Evolutionary conservation across 495 filamentous ascomycete species (phyloP).

Genomic region (Talaromyces borbonicus): DNA sequence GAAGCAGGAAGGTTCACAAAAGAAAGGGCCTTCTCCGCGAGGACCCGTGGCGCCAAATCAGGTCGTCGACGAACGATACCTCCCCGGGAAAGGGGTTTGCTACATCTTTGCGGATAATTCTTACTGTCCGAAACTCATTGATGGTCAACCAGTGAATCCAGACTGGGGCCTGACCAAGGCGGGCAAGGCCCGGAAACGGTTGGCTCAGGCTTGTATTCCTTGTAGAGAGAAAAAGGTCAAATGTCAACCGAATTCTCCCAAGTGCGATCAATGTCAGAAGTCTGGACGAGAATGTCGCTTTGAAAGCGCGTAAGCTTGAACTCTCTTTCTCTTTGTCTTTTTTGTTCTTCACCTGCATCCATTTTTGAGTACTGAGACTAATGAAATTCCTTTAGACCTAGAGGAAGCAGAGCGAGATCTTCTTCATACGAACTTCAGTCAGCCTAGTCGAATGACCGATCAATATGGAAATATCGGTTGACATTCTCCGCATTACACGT

Average conservation of each 20-base stretch:
- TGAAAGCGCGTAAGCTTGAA: constrained; percentile 72
- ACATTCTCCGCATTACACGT: constrained; percentile 17
- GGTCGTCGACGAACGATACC: constrained; percentile 38
- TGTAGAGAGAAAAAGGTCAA: constrained; percentile 97
- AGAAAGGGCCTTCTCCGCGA: background rate
- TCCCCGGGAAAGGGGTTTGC: constrained; percentile 71
- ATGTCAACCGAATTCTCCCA: constrained; percentile 77
- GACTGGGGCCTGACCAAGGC: constrained; percentile 92
- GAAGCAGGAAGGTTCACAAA: background rate
- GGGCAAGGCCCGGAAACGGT: constrained; percentile 78
- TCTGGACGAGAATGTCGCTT: constrained; percentile 76
- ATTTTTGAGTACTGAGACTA: background rate
- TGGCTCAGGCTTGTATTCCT: constrained; percentile 81
- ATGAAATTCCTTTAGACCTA: constrained; percentile 18
- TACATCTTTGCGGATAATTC: constrained; percentile 85
- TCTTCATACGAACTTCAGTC: constrained; percentile 34
- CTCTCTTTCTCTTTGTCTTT: constrained; percentile 8
- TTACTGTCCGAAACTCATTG: constrained; percentile 72
- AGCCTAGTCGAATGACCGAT: constrained; percentile 29
- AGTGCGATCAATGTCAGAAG: constrained; percentile 86
- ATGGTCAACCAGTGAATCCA: constrained; percentile 78
- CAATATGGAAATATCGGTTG: background rate
- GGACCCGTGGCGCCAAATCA: constrained; percentile 25
- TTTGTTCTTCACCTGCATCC: background rate
- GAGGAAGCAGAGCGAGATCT: constrained; percentile 23